Base-by-base conservation (phyloP, 2,329 filamentous ascomycete genomes). In the Didymella arachidicola region DNA sequence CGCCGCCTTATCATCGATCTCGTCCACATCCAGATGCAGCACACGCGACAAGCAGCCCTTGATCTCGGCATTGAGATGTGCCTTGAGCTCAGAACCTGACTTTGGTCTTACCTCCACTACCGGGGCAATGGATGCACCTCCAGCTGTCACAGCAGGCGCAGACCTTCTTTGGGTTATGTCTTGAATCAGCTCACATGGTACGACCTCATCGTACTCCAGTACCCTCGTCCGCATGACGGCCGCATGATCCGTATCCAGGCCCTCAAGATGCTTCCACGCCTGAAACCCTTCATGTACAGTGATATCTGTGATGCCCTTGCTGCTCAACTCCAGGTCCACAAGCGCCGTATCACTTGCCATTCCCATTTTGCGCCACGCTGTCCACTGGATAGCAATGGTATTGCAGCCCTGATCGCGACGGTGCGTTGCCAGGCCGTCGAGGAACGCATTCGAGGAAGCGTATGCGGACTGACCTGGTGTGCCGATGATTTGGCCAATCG, bases 291-390 rank as follows among this genome's bases (percentile, higher is more conserved):
- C 80, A 1, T 79, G 72, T 10, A 65, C 60, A 0, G 72, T 78
- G 44, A 82, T 72, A 45, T 78, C 77, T 1, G 78, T 80, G 48
- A 82, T 78, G 4, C 79, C 80, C 59, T 78, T 79, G 53, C 63
- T 71, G 18, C 74, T 65, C 5, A 82, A 64, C 61, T 82, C 80
- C 0, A 74, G 71, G n/a, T 69, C 68, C 19, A 82, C 65, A 59
- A 79, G 79, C 12, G 77, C 77, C 0, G 75, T 72, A 44, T 67
- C 64, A 7, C 69, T 69, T 0, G 72, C 77, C 69, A 82, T 72
- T 2, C 80, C 79, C 27, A 80, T 57, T 0, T 74, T 76, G 0
- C 72, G 70, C 80, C 80, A 82, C 1, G 67, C 69, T 2, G 78
- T 81, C 76, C 76, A 82, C 53, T 79, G 77, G 51, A 82, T 72